These are phyloP conservation scores for Saraca asoca DNA, from an alignment of 331 rosid species.

Conservation along the genomic window DNA sequence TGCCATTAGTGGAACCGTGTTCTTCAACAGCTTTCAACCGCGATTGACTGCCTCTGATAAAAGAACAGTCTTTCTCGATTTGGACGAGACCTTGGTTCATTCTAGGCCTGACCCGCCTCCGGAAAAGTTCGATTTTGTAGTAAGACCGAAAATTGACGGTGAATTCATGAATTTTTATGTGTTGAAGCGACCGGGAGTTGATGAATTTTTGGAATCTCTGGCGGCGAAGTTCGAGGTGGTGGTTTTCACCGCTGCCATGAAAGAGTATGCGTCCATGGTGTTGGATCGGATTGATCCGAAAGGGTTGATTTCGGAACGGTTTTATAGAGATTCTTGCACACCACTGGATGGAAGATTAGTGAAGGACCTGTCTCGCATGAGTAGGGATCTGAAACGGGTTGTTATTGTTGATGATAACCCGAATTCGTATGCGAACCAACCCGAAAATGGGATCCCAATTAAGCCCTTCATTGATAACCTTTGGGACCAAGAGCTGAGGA, in stretches of 20 bases:
- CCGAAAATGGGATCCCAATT: constrained; percentile 72
- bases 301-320: constrained; percentile 62
- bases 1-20: constrained; percentile 45
- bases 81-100: constrained; percentile 85
- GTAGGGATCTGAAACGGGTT: constrained; percentile 64
- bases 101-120: constrained; percentile 59
- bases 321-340: constrained; percentile 76
- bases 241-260: constrained; percentile 80
- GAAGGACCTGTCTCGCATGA: constrained; percentile 66
- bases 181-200: constrained; percentile 80
- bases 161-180: constrained; percentile 65
- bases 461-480: constrained; percentile 62
- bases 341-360: constrained; percentile 67
- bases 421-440: constrained; percentile 64
- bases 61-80: constrained; percentile 72
- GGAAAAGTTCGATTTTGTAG: constrained; percentile 65
- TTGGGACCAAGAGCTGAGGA: constrained; percentile 61
- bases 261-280: constrained; percentile 85
- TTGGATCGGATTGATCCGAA: constrained; percentile 67
- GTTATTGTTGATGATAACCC: constrained; percentile 96
- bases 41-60: constrained; percentile 36
- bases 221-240: constrained; percentile 69
- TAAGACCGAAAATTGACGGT: constrained; percentile 73
- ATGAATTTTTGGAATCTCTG: constrained; percentile 57
- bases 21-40: constrained; percentile 44